Evolutionary conservation across 345 rosid genomes (phyloP), one percentile per base, ranked within the genome.

Genomic region (Salix dunnii): DNA sequence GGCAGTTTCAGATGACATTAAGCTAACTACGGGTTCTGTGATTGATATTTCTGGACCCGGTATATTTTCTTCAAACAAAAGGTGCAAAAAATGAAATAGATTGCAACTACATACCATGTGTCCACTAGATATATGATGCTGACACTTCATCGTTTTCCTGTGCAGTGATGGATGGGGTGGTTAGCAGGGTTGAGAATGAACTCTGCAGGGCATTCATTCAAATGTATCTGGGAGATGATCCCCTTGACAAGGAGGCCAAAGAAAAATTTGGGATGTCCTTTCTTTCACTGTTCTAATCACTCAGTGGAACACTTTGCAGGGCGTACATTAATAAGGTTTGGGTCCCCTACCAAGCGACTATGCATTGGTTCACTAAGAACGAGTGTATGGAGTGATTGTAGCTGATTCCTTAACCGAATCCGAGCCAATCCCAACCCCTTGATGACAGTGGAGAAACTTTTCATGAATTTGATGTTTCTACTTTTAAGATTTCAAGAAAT

Each of bases 171-270:
- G 87, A 81, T 25, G 81, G 82, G 78, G 82, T 77, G 81, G 75
- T 80, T 27, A 86, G 87, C 86, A 78, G 70, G 74, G 84, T 85
- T 31, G 82, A 82, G 77, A 88, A 86, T 64, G 90, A 89, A 51
- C 85, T 90, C 61, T 90, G 88, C 82, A 81, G 89, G 85, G 88
- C 89, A 30, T 83, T 55, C 81, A 35, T 82, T 55, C n/a, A 83
- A 66, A 55, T 83, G 88, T 88, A 87, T 73, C 77, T 86, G 21
- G 88, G 91, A 74, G 89, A 87, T 28, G 84, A 82, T 79, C 76
- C 87, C 5, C 69, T 85, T 9, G 88, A 84, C 86, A 86, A 84
- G 73, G 85, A 86, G 20, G 87, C 88, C 77, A 82, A 81, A 76
- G 90, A 83, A 27, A 85, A 84, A 40, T 80, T 0, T 75, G 88